Evolutionary conservation across 108 stramenopile genomes (phyloP), one percentile per base, ranked within the genome.

Genomic region (Mediolabrus comicus): DNA sequence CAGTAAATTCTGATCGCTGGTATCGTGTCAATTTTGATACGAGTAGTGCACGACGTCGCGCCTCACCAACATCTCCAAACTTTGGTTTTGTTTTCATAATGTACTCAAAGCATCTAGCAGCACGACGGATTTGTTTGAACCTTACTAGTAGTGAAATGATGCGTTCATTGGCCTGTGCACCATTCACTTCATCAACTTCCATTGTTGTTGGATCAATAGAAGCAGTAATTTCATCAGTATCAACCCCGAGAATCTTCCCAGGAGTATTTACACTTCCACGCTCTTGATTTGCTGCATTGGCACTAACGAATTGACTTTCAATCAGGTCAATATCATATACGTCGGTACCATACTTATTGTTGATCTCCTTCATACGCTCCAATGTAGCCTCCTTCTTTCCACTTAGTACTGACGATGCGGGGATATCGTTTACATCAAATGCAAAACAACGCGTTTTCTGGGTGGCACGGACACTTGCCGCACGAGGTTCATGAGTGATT

Each of bases 401-500:
- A 69, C 86, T 86, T 53, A 94, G 65, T 12, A 87, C 78, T 13
- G 81, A 88, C 0, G 84, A 75, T 19, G 79, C 32, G 13, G 92
- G 92, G 36, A 94, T 91, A 34, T 89, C 88, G 38, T 87, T 74
- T 19, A 82, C 59, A 25, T 92, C 86, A 61, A 92, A 90, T 26
- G 87, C 85, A 62, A 86, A 86, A 55, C 85, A 86, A 11, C 75
- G 57, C 5, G 88, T 89, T 19, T 79, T 80, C 17, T 77, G 77
- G 67, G 64, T 51, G 1, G 93, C 91, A 8, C 87, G 87, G 39
- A 96, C 90, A 65, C 82, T 90, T 0, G 95, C 95, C 12, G 95
- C 95, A 4, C 95, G 87, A 3, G 92, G 93, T 72, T 96, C 93
- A 29, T 89, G 85, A 0, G 95, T 96, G 34, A 96, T 87, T 19